Conservation (phyloP, 768 basidiomycete species). For the Boletus pseudo-olivaceus region DNA sequence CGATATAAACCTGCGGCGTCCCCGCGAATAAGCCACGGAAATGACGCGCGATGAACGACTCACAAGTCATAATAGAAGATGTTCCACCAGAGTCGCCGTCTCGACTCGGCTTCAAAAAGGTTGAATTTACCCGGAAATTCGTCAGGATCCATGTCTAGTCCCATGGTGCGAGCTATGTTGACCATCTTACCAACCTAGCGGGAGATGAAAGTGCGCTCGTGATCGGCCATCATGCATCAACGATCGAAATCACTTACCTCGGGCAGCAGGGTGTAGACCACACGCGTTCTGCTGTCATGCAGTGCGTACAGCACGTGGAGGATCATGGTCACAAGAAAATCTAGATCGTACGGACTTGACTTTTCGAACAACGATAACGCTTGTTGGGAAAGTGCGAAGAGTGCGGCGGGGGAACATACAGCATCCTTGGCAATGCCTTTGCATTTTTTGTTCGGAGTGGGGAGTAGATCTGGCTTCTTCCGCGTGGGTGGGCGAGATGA, state of each 20-base stretch:
- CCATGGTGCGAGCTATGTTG: slow-evolving; percentile 60
- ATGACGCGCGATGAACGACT: slow-evolving; percentile 27
- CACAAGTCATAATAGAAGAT: slow-evolving; percentile 75
- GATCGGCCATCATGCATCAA: slow-evolving; percentile 23
- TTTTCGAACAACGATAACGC: slow-evolving; percentile 43
- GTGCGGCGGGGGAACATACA: slow-evolving; percentile 33
- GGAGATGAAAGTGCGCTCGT: not conserved
- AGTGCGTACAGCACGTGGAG: slow-evolving; percentile 53
- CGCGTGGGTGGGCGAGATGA: slow-evolving; percentile 21
- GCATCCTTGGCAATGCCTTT: slow-evolving; percentile 31
- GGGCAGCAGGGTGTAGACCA: slow-evolving; percentile 32
- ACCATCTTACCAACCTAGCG: slow-evolving; percentile 65
- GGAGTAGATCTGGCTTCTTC: slow-evolving; percentile 20
- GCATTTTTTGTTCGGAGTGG: slow-evolving; percentile 19
- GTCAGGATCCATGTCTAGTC: slow-evolving; percentile 58
- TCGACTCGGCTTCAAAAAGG: slow-evolving; percentile 49
- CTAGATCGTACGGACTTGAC: slow-evolving; percentile 45
- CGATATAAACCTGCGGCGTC: slow-evolving; percentile 54
- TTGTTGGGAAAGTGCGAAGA: slow-evolving; percentile 49
- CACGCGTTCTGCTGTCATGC: slow-evolving; percentile 47
- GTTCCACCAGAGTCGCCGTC: slow-evolving; percentile 74
- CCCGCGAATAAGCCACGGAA: slow-evolving; percentile 11
- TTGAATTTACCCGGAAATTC: slow-evolving; percentile 45
- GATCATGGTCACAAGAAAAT: slow-evolving; percentile 57
- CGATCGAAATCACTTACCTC: slow-evolving; percentile 29